Conservation (phyloP, 2,329 filamentous ascomycete genomes). For the Venturia nashicola region DNA sequence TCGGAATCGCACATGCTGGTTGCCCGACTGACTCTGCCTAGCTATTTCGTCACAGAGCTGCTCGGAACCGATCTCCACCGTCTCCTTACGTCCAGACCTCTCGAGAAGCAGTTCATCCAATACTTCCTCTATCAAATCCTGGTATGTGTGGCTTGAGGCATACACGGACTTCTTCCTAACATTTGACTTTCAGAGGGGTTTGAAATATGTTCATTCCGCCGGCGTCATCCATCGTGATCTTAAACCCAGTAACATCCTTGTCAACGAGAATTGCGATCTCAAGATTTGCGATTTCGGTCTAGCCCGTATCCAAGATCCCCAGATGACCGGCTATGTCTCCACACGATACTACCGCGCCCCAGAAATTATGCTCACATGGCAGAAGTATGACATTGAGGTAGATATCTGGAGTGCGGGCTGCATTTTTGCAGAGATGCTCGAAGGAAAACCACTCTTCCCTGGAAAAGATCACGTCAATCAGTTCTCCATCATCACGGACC, state of each 20-base stretch:
- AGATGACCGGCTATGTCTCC: constrained; percentile 99
- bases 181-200: constrained; percentile 55
- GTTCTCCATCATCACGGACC: constrained; percentile 98
- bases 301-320: constrained; percentile 93
- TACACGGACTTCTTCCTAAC: constrained; percentile 9
- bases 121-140: constrained; percentile 99
- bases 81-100: constrained; percentile 82
- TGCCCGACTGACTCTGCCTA: constrained; percentile 47
- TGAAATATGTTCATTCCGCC: constrained; percentile 98
- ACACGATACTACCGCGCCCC: constrained; percentile 97
- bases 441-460: constrained; percentile 95
- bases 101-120: constrained; percentile 99
- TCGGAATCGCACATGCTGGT: background rate
- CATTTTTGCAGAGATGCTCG: constrained; percentile 98
- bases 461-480: constrained; percentile 99
- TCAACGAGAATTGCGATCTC: constrained; percentile 98
- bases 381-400: constrained; percentile 98
- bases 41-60: constrained; percentile 96
- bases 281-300: constrained; percentile 99
- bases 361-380: constrained; percentile 99
- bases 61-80: constrained; percentile 94
- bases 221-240: constrained; percentile 95
- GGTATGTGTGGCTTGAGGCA: constrained; percentile 41
- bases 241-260: constrained; percentile 97
- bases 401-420: constrained; percentile 99